phyloP scores from a whole-genome alignment of 23 red algal genomes.

The Porphyridium purpureum region DNA sequence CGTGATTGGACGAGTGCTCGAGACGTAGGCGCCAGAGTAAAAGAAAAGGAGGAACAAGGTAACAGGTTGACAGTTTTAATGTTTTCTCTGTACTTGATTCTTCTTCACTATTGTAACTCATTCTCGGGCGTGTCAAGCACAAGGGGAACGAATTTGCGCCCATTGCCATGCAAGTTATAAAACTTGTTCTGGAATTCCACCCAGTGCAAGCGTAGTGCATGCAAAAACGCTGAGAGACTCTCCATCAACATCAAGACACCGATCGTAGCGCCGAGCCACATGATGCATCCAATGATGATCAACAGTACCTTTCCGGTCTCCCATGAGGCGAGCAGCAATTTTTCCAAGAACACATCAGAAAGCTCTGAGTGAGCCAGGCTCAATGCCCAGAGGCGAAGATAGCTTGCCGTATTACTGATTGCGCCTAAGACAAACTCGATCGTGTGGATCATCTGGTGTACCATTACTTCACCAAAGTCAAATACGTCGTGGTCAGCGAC shows the following conservation, averaged over 20 bases:
- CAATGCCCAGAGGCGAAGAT: conserved; percentile 90
- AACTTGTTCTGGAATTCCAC: conserved; percentile 98
- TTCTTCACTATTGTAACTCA: too few relatives aligned
- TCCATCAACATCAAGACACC: conserved; percentile 98
- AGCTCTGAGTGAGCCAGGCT: conserved; percentile 79
- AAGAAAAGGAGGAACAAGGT: too few relatives aligned
- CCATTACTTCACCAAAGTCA: conserved; percentile 83
- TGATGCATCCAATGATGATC: conserved; percentile 63
- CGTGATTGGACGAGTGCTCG: too few relatives aligned
- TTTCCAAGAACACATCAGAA: conserved; percentile 87
- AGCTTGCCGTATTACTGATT: conserved; percentile 93
- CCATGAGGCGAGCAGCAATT: conserved; percentile 63
- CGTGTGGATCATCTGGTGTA: conserved; percentile 96
- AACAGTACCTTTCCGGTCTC: conserved; percentile 45
- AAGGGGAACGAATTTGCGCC: conserved; percentile 76
- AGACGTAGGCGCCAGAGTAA: too few relatives aligned
- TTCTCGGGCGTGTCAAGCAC: conserved; percentile 3
- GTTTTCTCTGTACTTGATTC: too few relatives aligned
- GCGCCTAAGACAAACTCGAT: conserved; percentile 99
- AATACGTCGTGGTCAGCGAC: conserved; percentile 39
- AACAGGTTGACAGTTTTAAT: too few relatives aligned
- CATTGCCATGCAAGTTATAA: conserved; percentile 71
- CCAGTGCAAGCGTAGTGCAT: conserved; percentile 94
- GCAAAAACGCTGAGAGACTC: conserved; percentile 87
- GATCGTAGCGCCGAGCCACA: conserved; percentile 72